These are phyloP conservation scores for Cercospora sp. DNA, from an alignment of 2,329 filamentous ascomycete species.

Conservation along the genomic window DNA sequence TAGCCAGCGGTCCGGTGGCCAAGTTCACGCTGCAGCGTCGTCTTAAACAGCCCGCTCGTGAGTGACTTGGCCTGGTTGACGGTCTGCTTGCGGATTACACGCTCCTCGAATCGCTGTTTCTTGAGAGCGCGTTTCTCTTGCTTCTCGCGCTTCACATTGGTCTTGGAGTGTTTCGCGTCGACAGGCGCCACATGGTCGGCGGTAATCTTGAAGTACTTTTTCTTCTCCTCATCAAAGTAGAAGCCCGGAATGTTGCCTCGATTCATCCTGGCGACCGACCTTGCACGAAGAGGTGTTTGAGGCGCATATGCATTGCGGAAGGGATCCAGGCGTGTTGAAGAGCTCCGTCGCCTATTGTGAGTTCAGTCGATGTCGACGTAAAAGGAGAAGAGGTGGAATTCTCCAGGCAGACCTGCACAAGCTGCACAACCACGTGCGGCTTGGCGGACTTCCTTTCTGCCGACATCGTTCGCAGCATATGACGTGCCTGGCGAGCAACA, in stretches of 20 bases:
- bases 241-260: slow-evolving; percentile 47
- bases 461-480: background rate
- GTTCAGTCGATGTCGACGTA: background rate
- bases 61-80: slow-evolving; percentile 8
- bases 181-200: slow-evolving; percentile 40
- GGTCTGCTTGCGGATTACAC: slow-evolving; percentile 29
- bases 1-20: background rate
- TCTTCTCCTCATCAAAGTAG: slow-evolving; percentile 45
- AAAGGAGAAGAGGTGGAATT: background rate
- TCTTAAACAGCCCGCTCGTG: background rate
- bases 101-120: slow-evolving; percentile 34
- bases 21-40: slow-evolving; percentile 5
- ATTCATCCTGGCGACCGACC: slow-evolving; percentile 38
- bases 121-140: slow-evolving; percentile 33
- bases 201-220: slow-evolving; percentile 53
- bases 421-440: background rate
- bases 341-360: background rate
- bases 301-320: slow-evolving; percentile 1
- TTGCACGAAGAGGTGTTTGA: background rate
- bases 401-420: background rate
- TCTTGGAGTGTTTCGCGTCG: slow-evolving; percentile 43
- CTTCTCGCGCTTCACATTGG: slow-evolving; percentile 42
- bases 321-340: background rate
- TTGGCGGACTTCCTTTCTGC: background rate
- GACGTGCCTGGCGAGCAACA: background rate